Conservation (phyloP, 2,329 filamentous ascomycete species). For the Acrodontium crateriforme region DNA sequence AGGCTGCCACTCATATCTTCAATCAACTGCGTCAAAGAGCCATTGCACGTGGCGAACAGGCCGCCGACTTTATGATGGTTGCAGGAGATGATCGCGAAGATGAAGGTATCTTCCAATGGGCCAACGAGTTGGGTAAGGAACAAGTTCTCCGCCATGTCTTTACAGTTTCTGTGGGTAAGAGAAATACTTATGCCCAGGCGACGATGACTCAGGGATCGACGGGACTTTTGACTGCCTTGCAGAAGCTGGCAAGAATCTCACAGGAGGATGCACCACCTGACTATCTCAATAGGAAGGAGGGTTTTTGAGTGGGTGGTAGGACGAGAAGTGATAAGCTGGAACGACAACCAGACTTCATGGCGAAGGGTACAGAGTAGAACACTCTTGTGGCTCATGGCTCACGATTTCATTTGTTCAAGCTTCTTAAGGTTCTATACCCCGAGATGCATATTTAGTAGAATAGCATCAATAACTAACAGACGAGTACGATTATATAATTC, state of each 20-base stretch:
- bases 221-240: slow-evolving; percentile 38
- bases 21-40: slow-evolving; percentile 28
- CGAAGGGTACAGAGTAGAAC: too few species aligned
- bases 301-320: too few species aligned
- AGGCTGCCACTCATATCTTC: slow-evolving; percentile 63
- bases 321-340: too few species aligned
- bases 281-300: too few species aligned
- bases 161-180: slow-evolving; percentile 73
- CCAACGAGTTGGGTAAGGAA: slow-evolving; percentile 57
- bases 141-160: slow-evolving; percentile 44
- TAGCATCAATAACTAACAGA: too few species aligned
- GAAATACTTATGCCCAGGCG: slow-evolving; percentile 75
- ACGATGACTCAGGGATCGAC: slow-evolving; percentile 86
- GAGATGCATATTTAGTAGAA: too few species aligned
- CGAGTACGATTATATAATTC: too few species aligned
- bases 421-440: too few species aligned
- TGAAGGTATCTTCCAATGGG: slow-evolving; percentile 89
- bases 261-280: too few species aligned
- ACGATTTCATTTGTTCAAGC: too few species aligned
- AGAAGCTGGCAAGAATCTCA: slow-evolving; percentile 20
- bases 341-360: too few species aligned
- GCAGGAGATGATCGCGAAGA: slow-evolving; percentile 86
- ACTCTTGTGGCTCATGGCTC: too few species aligned
- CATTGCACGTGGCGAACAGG: slow-evolving; percentile 16
- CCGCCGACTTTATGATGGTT: slow-evolving; percentile 75